Evolutionary conservation across 108 stramenopile genomes (phyloP).

Genomic region (Nitzschia sp.): DNA sequence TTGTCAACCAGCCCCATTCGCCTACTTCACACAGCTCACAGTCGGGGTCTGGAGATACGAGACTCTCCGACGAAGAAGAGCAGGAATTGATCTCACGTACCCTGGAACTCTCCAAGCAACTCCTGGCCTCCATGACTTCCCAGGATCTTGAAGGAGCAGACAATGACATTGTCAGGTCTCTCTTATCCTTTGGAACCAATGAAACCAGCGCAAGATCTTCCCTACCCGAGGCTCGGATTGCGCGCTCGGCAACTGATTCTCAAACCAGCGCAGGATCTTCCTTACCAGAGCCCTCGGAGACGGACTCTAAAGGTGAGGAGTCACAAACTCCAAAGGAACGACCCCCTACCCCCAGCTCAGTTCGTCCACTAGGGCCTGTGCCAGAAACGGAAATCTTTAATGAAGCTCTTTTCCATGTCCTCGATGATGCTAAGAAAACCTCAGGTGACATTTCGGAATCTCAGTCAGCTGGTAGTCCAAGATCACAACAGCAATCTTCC

Average conservation of each 20-base stretch:
- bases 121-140: slow-evolving; percentile 22
- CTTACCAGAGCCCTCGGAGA: no score
- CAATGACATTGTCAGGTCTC: slow-evolving; percentile 14
- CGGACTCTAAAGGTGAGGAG: no score
- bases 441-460: no score
- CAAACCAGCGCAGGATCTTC: no score
- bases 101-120: slow-evolving; percentile 32
- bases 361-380: no score
- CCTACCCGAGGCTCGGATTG: background rate
- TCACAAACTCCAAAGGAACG: no score
- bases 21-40: background rate
- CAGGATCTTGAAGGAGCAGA: slow-evolving; percentile 24
- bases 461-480: no score
- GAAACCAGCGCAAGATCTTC: background rate
- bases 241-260: no score
- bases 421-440: no score
- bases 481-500: no score
- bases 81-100: slow-evolving; percentile 28
- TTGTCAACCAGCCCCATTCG: background rate
- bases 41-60: background rate
- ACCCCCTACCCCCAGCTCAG: background rate
- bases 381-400: no score
- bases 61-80: slow-evolving; percentile 20
- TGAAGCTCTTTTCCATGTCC: no score
- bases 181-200: slow-evolving; percentile 5